These are phyloP conservation scores for Boletus vinaceobasis DNA, from an alignment of 768 basidiomycete species.

Conservation along the genomic window DNA sequence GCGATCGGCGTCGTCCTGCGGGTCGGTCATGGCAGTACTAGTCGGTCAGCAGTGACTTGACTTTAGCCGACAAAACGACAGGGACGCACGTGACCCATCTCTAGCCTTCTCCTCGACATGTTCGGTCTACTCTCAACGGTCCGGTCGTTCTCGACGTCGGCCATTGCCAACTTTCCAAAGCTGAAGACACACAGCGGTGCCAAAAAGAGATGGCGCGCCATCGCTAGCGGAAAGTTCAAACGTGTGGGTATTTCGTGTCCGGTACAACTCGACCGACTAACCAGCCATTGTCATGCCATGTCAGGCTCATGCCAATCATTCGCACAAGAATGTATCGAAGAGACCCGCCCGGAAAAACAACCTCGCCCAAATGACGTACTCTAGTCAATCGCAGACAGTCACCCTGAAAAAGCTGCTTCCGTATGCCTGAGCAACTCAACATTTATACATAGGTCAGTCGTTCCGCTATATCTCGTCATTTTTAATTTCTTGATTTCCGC, in stretches of 20 bases:
- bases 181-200: slow-evolving; percentile 78
- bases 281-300: not conserved
- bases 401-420: slow-evolving; percentile 71
- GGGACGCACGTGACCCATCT: slow-evolving; percentile 16
- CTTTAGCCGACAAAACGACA: not conserved
- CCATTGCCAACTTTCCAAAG: slow-evolving; percentile 60
- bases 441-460: slow-evolving; percentile 15
- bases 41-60: slow-evolving; percentile 11
- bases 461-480: not conserved
- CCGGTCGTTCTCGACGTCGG: slow-evolving; percentile 60
- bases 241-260: slow-evolving; percentile 46
- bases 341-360: slow-evolving; percentile 61
- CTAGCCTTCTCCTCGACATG: slow-evolving; percentile 24
- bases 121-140: slow-evolving; percentile 22
- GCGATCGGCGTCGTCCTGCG: slow-evolving; percentile 78
- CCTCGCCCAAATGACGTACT: slow-evolving; percentile 63
- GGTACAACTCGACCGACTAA: slow-evolving; percentile 1
- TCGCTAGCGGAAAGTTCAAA: slow-evolving; percentile 71
- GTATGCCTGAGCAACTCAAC: slow-evolving; percentile 45
- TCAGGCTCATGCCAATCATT: slow-evolving; percentile 68
- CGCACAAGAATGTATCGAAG: slow-evolving; percentile 71
- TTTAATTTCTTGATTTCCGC: not conserved
- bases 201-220: slow-evolving; percentile 75
- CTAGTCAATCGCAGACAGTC: slow-evolving; percentile 59
- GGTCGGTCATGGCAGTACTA: slow-evolving; percentile 36